Evolutionary conservation across 2,329 filamentous ascomycete genomes (phyloP), one percentile per base, ranked within the genome.

Genomic region (Trichoderma hamatum): DNA sequence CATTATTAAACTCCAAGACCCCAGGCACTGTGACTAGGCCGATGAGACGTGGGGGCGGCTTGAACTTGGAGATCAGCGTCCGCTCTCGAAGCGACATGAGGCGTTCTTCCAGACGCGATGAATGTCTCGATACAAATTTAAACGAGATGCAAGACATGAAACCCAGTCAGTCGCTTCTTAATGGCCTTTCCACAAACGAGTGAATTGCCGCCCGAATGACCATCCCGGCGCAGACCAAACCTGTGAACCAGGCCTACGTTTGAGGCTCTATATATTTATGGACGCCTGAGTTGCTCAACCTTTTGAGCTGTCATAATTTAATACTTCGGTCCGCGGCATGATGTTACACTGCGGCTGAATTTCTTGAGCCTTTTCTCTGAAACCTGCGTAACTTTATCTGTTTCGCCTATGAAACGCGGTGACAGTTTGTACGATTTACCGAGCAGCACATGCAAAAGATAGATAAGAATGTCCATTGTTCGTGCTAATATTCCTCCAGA

Each of bases 371-470:
- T 6, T 16, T 66, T 11, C 24, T 36, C 9, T 9, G 26, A 56
- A 28, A 24, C 9, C 19, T 66, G 19, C 63, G 52, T 5, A 49
- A 66, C n/a, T 36, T 66, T 49, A 3, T 19, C 39, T 13, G 26
- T n/a, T 46, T 66, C 52, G 51, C 54, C 26, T 58, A 46, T 43
- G 63, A 66, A 43, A 24, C 36, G 28, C 58, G 63, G 63, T 28
- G 36, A 14, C 30, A 21, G 14, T 5, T 66, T 16, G 9, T 11
- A 34, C 43, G 14, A 34, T 24, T 24, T 51, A 19, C 19, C 19
- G n/a, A 39, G 21, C 19, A 13, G 9, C 13, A 28, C 34, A 26
- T 16, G 14, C n/a, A 24, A 43, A 2, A 9, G 43, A n/a, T n/a
- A n/a, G 19, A 46, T n/a, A 10, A 46, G 19, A 11, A 21, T 11